These are phyloP conservation scores for Plasmopara muralis DNA, from an alignment of 352 stramenopile species.

Conservation along the genomic window DNA sequence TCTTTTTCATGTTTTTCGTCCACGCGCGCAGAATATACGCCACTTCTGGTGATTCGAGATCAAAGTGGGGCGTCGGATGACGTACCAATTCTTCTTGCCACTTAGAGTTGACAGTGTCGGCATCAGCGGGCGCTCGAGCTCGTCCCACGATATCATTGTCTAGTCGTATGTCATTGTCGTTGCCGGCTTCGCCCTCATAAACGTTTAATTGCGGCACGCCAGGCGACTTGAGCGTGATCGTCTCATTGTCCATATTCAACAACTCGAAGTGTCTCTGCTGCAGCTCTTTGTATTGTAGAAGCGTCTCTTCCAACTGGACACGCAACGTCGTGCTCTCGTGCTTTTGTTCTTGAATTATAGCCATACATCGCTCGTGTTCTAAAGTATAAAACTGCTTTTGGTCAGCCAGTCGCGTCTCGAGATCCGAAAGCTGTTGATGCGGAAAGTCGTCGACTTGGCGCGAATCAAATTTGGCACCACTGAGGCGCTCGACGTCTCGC, in stretches of 20 bases:
- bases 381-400: slow-evolving; percentile 26
- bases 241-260: slow-evolving; percentile 26
- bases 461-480: slow-evolving; percentile 1
- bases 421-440: slow-evolving; percentile 26
- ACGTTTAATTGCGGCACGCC: background rate
- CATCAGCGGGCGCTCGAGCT: slow-evolving; percentile 15
- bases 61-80: slow-evolving; percentile 67
- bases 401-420: slow-evolving; percentile 36
- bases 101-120: slow-evolving; percentile 10
- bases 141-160: slow-evolving; percentile 13
- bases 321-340: slow-evolving; percentile 39
- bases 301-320: slow-evolving; percentile 20
- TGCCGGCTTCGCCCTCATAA: slow-evolving; percentile 15
- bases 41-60: slow-evolving; percentile 69
- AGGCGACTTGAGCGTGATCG: no score
- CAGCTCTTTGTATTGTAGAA: slow-evolving; percentile 21
- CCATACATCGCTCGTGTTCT: slow-evolving; percentile 47
- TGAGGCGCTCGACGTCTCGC: slow-evolving; percentile 51
- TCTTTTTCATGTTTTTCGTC: slow-evolving; percentile 61
- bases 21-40: slow-evolving; percentile 57
- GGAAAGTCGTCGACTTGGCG: slow-evolving; percentile 5
- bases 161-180: slow-evolving; percentile 7
- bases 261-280: slow-evolving; percentile 29
- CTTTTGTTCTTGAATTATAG: slow-evolving; percentile 60
- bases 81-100: slow-evolving; percentile 66